A percentile compares a stretch with the other conserved stretches of the same genome.
Evolutionary conservation across 148 eudicot genomes (phyloP).

Genomic region (Chenopodium berlandieri): DNA sequence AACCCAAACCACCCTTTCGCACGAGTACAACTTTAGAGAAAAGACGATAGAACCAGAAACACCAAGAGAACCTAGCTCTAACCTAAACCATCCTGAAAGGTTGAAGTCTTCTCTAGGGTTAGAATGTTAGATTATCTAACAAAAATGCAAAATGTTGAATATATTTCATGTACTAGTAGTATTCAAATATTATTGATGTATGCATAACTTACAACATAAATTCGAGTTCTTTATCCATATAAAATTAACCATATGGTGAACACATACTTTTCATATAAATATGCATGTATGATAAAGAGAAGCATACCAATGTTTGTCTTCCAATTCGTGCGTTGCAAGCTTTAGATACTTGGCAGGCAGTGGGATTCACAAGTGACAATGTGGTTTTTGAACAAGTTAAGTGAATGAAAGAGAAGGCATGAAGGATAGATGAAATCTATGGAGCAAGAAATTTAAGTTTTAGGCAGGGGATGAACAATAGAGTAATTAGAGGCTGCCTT

Average conservation of each 20-base stretch:
- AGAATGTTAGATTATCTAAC: not conserved
- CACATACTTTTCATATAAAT: no score
- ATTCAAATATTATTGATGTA: no score
- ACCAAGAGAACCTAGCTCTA: no score
- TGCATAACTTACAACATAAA: no score
- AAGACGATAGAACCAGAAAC: not conserved
- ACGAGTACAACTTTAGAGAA: no score
- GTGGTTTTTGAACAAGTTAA: not conserved
- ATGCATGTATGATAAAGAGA: not conserved
- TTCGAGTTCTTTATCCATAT: no score
- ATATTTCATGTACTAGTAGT: no score
- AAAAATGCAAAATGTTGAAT: not conserved
- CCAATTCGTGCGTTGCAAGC: not conserved
- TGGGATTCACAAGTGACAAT: not conserved
- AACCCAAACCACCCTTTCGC: not conserved
- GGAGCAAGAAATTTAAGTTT: not conserved
- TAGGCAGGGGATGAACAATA: not conserved
- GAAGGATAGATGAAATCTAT: not conserved
- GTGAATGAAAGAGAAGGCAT: not conserved
- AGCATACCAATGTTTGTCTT: conserved; percentile 1
- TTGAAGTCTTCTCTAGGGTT: no score
- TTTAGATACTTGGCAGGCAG: not conserved
- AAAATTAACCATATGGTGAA: no score
- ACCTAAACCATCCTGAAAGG: no score
- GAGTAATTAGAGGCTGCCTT: not conserved